Evolutionary conservation across 2,329 filamentous ascomycete genomes (phyloP).

Genomic region (Westerdykella sp.): DNA sequence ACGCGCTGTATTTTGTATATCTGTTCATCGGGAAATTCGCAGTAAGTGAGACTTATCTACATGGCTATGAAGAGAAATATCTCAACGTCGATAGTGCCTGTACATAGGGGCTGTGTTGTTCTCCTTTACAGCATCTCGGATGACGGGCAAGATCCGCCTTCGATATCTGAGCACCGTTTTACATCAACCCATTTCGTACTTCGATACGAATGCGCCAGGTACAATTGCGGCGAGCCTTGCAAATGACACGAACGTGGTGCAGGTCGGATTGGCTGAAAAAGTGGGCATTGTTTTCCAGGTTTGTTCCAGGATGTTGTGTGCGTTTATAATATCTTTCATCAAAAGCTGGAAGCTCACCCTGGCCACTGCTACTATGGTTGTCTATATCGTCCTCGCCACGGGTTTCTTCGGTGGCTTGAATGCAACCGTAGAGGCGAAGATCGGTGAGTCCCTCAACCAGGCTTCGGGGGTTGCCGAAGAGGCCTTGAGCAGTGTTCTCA

Average conservation of each 20-base stretch:
- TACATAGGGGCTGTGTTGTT: too few relatives aligned
- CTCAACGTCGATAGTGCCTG: too few relatives aligned
- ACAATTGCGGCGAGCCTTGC: not conserved
- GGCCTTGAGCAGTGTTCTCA: slow-evolving; percentile 70
- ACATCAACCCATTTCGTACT: too few relatives aligned
- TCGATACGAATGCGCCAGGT: too few relatives aligned
- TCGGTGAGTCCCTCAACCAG: not conserved
- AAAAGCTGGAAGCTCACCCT: slow-evolving; percentile 86
- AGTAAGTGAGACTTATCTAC: too few relatives aligned
- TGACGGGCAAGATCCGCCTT: too few relatives aligned
- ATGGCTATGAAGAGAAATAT: too few relatives aligned
- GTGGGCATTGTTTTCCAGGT: slow-evolving; percentile 7
- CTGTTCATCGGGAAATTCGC: too few relatives aligned
- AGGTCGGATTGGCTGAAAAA: slow-evolving; percentile 9
- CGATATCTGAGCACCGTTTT: too few relatives aligned
- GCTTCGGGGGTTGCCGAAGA: slow-evolving; percentile 64
- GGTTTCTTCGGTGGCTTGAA: slow-evolving; percentile 37
- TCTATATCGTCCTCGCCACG: slow-evolving; percentile 5
- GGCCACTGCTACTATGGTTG: slow-evolving; percentile 66
- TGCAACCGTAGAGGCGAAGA: slow-evolving; percentile 61
- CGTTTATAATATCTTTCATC: slow-evolving; percentile 85
- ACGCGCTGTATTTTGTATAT: too few relatives aligned
- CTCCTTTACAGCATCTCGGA: too few relatives aligned
- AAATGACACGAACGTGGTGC: slow-evolving; percentile 5
- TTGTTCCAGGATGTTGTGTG: slow-evolving; percentile 42